Conservation (phyloP, 2,329 filamentous ascomycete species). For the Sordariomycetes sp. region DNA sequence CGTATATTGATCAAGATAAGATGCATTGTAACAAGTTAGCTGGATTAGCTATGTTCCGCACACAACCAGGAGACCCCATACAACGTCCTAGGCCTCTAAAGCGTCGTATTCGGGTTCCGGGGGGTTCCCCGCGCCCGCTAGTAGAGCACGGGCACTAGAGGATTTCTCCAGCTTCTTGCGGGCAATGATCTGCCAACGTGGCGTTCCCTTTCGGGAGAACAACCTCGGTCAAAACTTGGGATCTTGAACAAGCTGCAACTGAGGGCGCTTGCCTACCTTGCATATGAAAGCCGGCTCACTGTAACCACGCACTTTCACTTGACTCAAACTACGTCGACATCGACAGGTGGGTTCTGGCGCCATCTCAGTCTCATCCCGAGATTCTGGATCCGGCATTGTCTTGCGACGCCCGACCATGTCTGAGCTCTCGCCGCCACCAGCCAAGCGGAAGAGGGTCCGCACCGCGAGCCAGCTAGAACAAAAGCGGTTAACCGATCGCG, state of each 20-base stretch:
- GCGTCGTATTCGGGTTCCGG: too few species aligned
- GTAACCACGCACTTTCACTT: not conserved
- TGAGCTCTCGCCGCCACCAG: not conserved
- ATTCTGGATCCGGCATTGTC: not conserved
- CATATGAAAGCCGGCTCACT: not conserved
- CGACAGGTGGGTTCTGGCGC: not conserved
- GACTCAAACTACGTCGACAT: not conserved
- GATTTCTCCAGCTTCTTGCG: not conserved
- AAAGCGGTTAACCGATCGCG: slow-evolving; percentile 8
- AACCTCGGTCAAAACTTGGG: not conserved
- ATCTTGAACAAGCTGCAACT: not conserved
- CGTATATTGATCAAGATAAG: too few species aligned
- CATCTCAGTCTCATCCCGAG: not conserved
- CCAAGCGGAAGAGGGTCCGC: not conserved
- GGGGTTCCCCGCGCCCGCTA: not conserved
- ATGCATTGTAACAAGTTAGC: too few species aligned
- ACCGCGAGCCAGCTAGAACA: not conserved
- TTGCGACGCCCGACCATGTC: not conserved
- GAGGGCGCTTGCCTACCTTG: not conserved
- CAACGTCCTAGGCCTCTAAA: too few species aligned
- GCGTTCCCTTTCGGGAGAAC: not conserved
- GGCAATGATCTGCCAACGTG: not conserved
- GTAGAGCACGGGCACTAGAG: not conserved
- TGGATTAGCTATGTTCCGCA: too few species aligned
- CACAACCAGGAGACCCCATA: too few species aligned